A percentile compares a stretch with the other conserved stretches of the same genome.
These are phyloP conservation scores for Sugiyamaella floridensis DNA, from an alignment of 805 yeast genomes.

Conservation along the genomic window DNA sequence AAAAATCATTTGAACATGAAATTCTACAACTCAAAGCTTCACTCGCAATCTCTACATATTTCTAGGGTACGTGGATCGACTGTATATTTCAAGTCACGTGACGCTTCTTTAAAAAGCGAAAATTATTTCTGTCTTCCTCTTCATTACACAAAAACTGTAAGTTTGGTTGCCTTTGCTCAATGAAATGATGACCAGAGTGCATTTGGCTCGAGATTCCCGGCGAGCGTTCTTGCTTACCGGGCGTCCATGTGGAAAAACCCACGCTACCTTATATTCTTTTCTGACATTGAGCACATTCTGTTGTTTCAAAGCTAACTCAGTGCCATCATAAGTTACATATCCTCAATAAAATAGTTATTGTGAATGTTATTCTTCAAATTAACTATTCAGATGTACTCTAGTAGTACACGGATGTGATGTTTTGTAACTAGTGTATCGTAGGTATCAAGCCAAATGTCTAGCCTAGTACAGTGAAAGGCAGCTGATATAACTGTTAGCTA, in stretches of 20 bases:
- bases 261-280: conserved; percentile 74
- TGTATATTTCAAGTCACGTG: not conserved
- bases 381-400: not conserved
- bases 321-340: not conserved
- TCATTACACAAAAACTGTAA: conserved; percentile 19
- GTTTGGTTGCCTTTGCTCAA: conserved; percentile 6
- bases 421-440: too few species aligned
- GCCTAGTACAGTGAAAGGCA: too few species aligned
- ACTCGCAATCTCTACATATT: not conserved
- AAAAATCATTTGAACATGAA: too few species aligned
- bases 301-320: not conserved
- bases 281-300: conserved; percentile 11
- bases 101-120: not conserved
- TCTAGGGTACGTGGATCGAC: not conserved
- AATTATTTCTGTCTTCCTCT: conserved; percentile 1
- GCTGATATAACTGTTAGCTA: too few species aligned
- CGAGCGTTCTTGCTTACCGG: conserved; percentile 23
- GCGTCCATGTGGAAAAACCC: conserved; percentile 97
- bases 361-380: not conserved
- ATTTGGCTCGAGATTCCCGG: conserved; percentile 92
- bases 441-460: too few species aligned
- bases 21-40: too few species aligned
- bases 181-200: conserved; percentile 92
- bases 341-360: not conserved
- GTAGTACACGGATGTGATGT: not conserved